Evolutionary conservation across 768 basidiomycete genomes (phyloP).

Genomic region (Russula sp.): DNA sequence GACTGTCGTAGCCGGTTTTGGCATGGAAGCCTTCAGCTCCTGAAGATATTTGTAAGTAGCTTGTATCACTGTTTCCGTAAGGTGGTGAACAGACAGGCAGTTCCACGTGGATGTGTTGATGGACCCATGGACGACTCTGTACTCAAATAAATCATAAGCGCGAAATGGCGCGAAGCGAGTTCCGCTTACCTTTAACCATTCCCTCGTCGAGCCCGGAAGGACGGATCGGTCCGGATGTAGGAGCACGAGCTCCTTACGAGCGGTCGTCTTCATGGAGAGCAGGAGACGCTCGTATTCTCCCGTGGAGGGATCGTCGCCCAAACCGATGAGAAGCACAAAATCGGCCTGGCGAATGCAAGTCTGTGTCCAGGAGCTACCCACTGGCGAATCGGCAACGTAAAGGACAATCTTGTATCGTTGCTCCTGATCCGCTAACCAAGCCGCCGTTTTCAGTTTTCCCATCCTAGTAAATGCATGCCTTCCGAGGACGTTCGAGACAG

Average conservation of each 20-base stretch:
- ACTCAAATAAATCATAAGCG: constrained; percentile 4
- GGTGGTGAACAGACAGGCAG: constrained; percentile 48
- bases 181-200: constrained; percentile 78
- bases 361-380: constrained; percentile 95
- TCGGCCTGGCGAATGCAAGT: constrained; percentile 98
- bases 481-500: constrained; percentile 86
- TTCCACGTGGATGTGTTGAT: constrained; percentile 94
- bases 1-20: constrained; percentile 44
- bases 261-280: constrained; percentile 94
- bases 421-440: constrained; percentile 94
- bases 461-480: constrained; percentile 93
- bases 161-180: not conserved
- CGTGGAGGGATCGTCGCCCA: constrained; percentile 84
- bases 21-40: constrained; percentile 62
- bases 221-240: constrained; percentile 90
- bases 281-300: constrained; percentile 94
- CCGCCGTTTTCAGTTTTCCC: constrained; percentile 91
- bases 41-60: constrained; percentile 27
- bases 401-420: constrained; percentile 89
- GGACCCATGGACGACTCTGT: constrained; percentile 91
- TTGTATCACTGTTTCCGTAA: not conserved
- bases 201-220: constrained; percentile 82
- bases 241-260: constrained; percentile 93
- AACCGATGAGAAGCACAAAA: constrained; percentile 87
- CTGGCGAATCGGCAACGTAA: constrained; percentile 93